These are phyloP conservation scores for Hypsizygus marmoreus DNA, from an alignment of 768 basidiomycete genomes.

Conservation along the genomic window DNA sequence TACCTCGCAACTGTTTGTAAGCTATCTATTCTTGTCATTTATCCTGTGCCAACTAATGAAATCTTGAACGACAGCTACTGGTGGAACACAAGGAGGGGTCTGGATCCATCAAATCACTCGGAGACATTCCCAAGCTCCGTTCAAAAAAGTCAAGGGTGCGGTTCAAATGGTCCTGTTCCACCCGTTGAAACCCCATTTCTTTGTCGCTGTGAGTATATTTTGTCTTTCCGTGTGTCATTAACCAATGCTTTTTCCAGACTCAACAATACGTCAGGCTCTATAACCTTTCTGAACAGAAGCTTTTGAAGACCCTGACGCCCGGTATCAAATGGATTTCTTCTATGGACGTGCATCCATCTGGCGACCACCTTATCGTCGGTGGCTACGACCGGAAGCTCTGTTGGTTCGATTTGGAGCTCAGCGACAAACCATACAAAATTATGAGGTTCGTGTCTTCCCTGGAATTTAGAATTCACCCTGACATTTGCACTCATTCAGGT, in stretches of 20 bases:
- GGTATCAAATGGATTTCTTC: constrained; percentile 97
- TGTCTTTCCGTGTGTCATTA: constrained; percentile 11
- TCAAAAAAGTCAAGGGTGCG: constrained; percentile 90
- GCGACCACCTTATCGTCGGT: constrained; percentile 96
- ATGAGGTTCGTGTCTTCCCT: constrained; percentile 60
- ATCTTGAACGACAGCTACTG: constrained; percentile 45
- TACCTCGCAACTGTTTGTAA: constrained; percentile 94
- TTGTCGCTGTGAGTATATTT: constrained; percentile 79
- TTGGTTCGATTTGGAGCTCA: constrained; percentile 98
- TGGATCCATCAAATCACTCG: constrained; percentile 96
- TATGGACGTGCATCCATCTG: constrained; percentile 95
- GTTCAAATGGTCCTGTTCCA: constrained; percentile 95
- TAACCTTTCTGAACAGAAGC: constrained; percentile 90
- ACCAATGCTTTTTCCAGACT: constrained; percentile 54
- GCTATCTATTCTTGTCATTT: constrained; percentile 33
- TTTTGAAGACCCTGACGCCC: constrained; percentile 92
- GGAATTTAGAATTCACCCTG: constrained; percentile 11
- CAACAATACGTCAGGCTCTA: constrained; percentile 96
- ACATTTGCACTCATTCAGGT: constrained; percentile 47
- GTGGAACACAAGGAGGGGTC: constrained; percentile 76
- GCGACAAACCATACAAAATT: constrained; percentile 96
- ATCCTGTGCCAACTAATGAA: constrained; percentile 14
- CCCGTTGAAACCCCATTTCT: constrained; percentile 92
- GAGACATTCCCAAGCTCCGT: constrained; percentile 95
- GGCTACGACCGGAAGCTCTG: constrained; percentile 97